A percentile compares a stretch with the other conserved stretches of the same genome.
phyloP scores from a whole-genome alignment of 2,329 filamentous ascomycete species.

The Exophiala sideris region DNA sequence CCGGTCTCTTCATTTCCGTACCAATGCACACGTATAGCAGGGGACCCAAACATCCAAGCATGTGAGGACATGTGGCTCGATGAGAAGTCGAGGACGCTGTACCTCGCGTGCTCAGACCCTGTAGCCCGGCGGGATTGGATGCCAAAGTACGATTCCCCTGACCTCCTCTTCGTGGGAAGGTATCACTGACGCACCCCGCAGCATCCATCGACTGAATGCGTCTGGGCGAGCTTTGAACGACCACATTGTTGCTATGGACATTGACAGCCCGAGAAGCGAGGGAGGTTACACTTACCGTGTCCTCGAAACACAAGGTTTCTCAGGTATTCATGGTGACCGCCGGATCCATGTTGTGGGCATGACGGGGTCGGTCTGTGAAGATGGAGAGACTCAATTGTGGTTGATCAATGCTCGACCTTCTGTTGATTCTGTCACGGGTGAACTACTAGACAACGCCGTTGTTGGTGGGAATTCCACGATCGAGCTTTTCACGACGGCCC shows the following conservation, averaged over 20 bases:
- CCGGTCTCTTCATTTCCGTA: slow-evolving; percentile 34
- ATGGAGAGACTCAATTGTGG: slow-evolving; percentile 20
- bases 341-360: slow-evolving; percentile 34
- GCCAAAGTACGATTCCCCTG: slow-evolving; percentile 23
- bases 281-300: slow-evolving; percentile 22
- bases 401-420: slow-evolving; percentile 37
- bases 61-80: slow-evolving; percentile 35
- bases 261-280: slow-evolving; percentile 26
- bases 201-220: slow-evolving; percentile 25
- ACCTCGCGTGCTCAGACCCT: slow-evolving; percentile 29
- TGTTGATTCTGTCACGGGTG: slow-evolving; percentile 32
- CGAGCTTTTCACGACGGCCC: slow-evolving; percentile 34
- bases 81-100: slow-evolving; percentile 28
- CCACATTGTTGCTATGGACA: slow-evolving; percentile 31
- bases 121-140: slow-evolving; percentile 27
- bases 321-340: slow-evolving; percentile 32
- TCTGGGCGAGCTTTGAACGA: slow-evolving; percentile 28
- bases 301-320: slow-evolving; percentile 22
- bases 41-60: slow-evolving; percentile 31
- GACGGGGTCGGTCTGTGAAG: slow-evolving; percentile 25
- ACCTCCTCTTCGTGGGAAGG: background rate
- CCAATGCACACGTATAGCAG: slow-evolving; percentile 27
- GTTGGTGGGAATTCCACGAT: slow-evolving; percentile 39
- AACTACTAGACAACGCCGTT: slow-evolving; percentile 30
- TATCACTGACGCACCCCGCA: background rate